Percentiles rank a stretch among this genome's conserved stretches.
These are phyloP conservation scores for Corymbia citriodora DNA, from an alignment of 441 rosid species.

Conservation along the genomic window DNA sequence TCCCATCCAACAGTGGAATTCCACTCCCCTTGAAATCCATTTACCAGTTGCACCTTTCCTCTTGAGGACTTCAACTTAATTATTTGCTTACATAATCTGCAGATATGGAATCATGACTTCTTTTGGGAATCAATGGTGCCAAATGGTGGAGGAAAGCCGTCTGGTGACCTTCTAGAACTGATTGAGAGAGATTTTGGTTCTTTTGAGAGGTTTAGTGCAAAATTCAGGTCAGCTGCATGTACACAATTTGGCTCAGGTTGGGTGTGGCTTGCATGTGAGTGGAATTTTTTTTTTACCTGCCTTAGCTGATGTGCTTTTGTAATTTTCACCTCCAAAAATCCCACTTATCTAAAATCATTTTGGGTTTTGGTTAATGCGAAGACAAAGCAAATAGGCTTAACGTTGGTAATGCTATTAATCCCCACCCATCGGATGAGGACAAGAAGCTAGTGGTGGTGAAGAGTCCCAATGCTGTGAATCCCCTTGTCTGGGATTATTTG, in stretches of 20 bases:
- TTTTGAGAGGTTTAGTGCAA: constrained; percentile 41
- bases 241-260: constrained; percentile 93
- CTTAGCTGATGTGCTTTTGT: not conserved
- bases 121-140: constrained; percentile 96
- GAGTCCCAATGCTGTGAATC: constrained; percentile 88
- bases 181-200: constrained; percentile 87
- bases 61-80: not conserved
- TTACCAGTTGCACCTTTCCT: not conserved
- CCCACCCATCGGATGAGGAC: constrained; percentile 62
- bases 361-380: constrained; percentile 13
- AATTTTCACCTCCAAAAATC: not conserved
- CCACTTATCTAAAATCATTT: not conserved
- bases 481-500: constrained; percentile 80
- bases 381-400: constrained; percentile 76
- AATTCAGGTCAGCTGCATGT: constrained; percentile 64
- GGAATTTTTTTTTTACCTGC: not conserved
- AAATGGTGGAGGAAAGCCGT: constrained; percentile 86
- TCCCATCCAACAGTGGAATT: not conserved
- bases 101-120: constrained; percentile 96
- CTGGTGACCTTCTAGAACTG: constrained; percentile 62
- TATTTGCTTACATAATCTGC: constrained; percentile 1
- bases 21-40: not conserved
- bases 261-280: constrained; percentile 94
- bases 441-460: constrained; percentile 73
- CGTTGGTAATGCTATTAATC: constrained; percentile 64